Evolutionary conservation across 768 basidiomycete genomes (phyloP).

Genomic region (Panus rudis): DNA sequence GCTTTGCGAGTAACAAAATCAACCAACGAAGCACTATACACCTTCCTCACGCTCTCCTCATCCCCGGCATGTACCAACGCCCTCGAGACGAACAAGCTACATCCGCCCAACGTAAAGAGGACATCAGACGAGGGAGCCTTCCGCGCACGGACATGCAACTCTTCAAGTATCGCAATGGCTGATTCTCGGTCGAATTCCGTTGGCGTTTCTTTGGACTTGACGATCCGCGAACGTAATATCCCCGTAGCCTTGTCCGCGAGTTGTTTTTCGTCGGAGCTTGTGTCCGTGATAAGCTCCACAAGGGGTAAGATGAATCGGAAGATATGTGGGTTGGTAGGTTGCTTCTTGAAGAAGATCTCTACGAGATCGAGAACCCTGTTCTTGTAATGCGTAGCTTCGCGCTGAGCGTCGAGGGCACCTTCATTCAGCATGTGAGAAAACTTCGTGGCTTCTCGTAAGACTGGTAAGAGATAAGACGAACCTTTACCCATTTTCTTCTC

Average conservation of each 20-base stretch:
- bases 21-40: constrained; percentile 58
- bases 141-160: constrained; percentile 67
- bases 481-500: constrained; percentile 61
- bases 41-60: constrained; percentile 38
- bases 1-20: constrained; percentile 81
- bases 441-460: background rate
- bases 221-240: constrained; percentile 66
- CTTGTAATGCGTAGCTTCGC: constrained; percentile 94
- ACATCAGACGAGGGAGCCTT: constrained; percentile 56
- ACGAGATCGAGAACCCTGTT: constrained; percentile 93
- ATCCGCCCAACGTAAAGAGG: constrained; percentile 57
- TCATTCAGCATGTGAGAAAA: constrained; percentile 3
- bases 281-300: constrained; percentile 61
- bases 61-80: constrained; percentile 32
- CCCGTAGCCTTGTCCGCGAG: constrained; percentile 84
- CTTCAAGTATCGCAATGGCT: constrained; percentile 41
- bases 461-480: background rate
- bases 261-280: constrained; percentile 74
- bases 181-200: constrained; percentile 36
- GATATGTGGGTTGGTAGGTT: constrained; percentile 64
- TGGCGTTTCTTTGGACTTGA: constrained; percentile 60
- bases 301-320: constrained; percentile 69
- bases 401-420: constrained; percentile 60
- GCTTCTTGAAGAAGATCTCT: constrained; percentile 74
- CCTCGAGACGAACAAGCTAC: constrained; percentile 64